phyloP scores from a whole-genome alignment of 2,329 filamentous ascomycete genomes.

The Monosporascus sp. region DNA sequence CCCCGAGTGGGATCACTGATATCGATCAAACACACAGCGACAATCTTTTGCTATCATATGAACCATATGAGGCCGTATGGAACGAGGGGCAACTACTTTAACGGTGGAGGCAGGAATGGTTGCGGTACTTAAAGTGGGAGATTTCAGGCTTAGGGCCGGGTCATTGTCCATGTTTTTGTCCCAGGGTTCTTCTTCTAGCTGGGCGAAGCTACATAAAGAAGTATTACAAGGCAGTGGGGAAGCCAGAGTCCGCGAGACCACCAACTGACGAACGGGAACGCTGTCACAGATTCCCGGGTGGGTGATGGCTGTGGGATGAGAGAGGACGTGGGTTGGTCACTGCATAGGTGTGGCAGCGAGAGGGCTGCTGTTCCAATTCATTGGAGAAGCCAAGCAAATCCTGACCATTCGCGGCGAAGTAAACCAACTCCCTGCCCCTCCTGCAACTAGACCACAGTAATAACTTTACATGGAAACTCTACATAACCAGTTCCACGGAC shows the following conservation, averaged over 20 bases:
- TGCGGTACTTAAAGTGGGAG: conserved; percentile 23
- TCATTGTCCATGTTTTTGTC: background rate
- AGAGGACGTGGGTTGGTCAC: conserved; percentile 18
- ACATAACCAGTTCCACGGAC: background rate
- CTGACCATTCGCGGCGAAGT: background rate
- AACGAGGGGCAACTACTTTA: conserved; percentile 17
- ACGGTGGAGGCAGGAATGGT: conserved; percentile 22
- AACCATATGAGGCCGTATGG: no score
- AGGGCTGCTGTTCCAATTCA: conserved; percentile 25
- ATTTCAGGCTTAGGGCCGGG: background rate
- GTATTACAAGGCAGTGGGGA: conserved; percentile 20
- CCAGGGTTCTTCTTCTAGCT: conserved; percentile 13
- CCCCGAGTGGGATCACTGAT: background rate
- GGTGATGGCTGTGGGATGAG: conserved; percentile 16
- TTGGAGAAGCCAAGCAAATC: conserved; percentile 22
- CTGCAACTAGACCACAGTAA: conserved; percentile 3
- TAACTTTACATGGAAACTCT: background rate
- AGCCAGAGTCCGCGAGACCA: conserved; percentile 19
- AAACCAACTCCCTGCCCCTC: conserved; percentile 13
- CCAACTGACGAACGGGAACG: conserved; percentile 22
- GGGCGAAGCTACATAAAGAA: conserved; percentile 14
- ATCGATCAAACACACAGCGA: background rate
- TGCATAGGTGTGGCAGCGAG: conserved; percentile 20
- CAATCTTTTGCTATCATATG: background rate
- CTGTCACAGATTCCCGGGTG: conserved; percentile 13